Percentiles rank a stretch among this genome's conserved stretches.
phyloP scores from a whole-genome alignment of 1,139 yeast species.

The Suhomyces coccinellae region DNA sequence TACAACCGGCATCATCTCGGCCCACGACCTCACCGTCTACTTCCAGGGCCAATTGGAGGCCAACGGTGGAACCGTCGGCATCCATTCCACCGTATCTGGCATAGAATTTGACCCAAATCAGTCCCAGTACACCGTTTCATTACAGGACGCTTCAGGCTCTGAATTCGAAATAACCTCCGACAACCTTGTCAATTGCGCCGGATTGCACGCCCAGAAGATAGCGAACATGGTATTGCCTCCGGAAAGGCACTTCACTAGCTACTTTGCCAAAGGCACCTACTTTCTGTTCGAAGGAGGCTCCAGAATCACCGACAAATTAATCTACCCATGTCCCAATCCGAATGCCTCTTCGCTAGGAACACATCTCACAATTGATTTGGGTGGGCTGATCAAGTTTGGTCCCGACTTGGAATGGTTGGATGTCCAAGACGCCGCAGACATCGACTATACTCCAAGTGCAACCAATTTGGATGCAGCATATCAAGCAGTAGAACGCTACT shows the following conservation, averaged over 20 bases:
- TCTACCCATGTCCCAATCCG: conserved; percentile 80
- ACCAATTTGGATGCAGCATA: conserved; percentile 55
- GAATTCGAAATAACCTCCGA: conserved; percentile 51
- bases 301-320: conserved; percentile 37
- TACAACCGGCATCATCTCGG: conserved; percentile 80
- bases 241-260: conserved; percentile 57
- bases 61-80: conserved; percentile 63
- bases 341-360: conserved; percentile 80
- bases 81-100: conserved; percentile 56
- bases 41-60: conserved; percentile 53
- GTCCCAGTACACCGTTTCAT: conserved; percentile 25
- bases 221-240: conserved; percentile 69
- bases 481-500: conserved; percentile 59
- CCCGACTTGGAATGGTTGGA: conserved; percentile 88
- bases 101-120: conserved; percentile 29
- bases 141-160: conserved; percentile 39
- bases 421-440: conserved; percentile 27
- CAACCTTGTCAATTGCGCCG: conserved; percentile 73
- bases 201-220: conserved; percentile 67
- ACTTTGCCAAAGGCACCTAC: conserved; percentile 84
- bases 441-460: conserved; percentile 50
- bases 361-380: conserved; percentile 80
- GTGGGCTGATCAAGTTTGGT: conserved; percentile 79
- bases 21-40: conserved; percentile 71
- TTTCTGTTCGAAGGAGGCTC: conserved; percentile 41